Evolutionary conservation across 1,139 yeast genomes (phyloP).

Genomic region (Petasospora fabianii): DNA sequence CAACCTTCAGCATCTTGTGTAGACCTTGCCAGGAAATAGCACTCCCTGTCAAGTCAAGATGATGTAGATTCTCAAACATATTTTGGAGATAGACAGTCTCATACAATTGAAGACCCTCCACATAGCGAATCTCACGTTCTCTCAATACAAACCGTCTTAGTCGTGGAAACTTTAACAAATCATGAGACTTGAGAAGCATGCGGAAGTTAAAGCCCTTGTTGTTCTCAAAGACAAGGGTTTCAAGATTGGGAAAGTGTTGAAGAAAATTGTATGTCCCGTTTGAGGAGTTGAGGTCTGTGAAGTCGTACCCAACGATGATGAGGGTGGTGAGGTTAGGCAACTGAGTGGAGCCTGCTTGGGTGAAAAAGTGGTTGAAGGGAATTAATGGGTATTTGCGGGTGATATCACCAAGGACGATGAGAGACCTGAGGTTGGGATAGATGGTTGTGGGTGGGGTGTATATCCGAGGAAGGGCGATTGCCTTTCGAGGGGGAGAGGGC

Average conservation of each 20-base stretch:
- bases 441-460: slow-evolving; percentile 7
- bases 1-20: slow-evolving; percentile 13
- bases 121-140: slow-evolving; percentile 17
- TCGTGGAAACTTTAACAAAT: slow-evolving; percentile 12
- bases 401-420: slow-evolving; percentile 18
- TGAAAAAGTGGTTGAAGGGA: slow-evolving; percentile 21
- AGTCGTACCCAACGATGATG: slow-evolving; percentile 23
- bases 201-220: slow-evolving; percentile 19
- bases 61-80: slow-evolving; percentile 13
- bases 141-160: slow-evolving; percentile 18
- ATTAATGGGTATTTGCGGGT: slow-evolving; percentile 16
- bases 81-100: slow-evolving; percentile 14
- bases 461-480: slow-evolving; percentile 9
- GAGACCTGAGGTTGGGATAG: slow-evolving; percentile 12
- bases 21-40: slow-evolving; percentile 23
- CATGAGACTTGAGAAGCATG: slow-evolving; percentile 17
- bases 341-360: slow-evolving; percentile 3
- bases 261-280: slow-evolving; percentile 24
- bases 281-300: slow-evolving; percentile 12
- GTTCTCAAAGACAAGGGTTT: slow-evolving; percentile 21
- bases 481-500: slow-evolving; percentile 8
- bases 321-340: slow-evolving; percentile 19
- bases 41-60: slow-evolving; percentile 23
- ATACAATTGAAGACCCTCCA: slow-evolving; percentile 16
- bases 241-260: slow-evolving; percentile 17